Base-by-base conservation (phyloP, 1,139 yeast species). In the Nakaseomyces kungkrabaensis region DNA sequence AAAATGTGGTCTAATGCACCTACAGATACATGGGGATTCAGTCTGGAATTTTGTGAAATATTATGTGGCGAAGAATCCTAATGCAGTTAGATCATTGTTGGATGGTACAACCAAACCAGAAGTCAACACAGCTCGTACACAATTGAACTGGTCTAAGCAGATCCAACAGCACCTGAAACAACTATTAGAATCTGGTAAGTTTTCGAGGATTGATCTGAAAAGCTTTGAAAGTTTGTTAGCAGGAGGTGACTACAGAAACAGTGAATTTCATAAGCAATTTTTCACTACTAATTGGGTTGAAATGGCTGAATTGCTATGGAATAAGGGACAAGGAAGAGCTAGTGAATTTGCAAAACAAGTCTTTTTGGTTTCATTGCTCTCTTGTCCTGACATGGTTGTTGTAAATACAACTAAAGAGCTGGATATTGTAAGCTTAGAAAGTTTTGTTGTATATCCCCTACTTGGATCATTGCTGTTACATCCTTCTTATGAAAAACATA, bases 21-120 rank as follows among this genome's bases (percentile, higher is more conserved):
- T 82, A 51, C 80, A 76, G 50, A 63, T 84, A 13, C 71, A 73
- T 24, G 85, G 85, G 4, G 82, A 76, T 44, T 66, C 79, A 1
- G 63, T 79, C 0, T 85, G 92, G 92, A 68, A 82, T 55, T 75
- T 84, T 52, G 72, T 78, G 9, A 72, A 70, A 46, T 68, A 81
- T 2, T 85, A 82, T 59, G 73, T 73, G 1, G 65, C 67, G 9
- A 70, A 72, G 24, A 78, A 81, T 51, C 62, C 77, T 0, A 59
- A 69, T 1, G 55, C 68, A 0, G 81, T 82, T 0, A 68, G 86
- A 47, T 72, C 74, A 0, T 62, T 85, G 26, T 70, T 83, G 7
- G 78, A 75, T 53, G 89, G 68, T 22, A 46, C 59, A 4, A 49
- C 56, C 31, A 60, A 57, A 47, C 68, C 72, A 7, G 54, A 53